Conservation (phyloP, 2,329 filamentous ascomycete genomes). For the Xylaria sp. region DNA sequence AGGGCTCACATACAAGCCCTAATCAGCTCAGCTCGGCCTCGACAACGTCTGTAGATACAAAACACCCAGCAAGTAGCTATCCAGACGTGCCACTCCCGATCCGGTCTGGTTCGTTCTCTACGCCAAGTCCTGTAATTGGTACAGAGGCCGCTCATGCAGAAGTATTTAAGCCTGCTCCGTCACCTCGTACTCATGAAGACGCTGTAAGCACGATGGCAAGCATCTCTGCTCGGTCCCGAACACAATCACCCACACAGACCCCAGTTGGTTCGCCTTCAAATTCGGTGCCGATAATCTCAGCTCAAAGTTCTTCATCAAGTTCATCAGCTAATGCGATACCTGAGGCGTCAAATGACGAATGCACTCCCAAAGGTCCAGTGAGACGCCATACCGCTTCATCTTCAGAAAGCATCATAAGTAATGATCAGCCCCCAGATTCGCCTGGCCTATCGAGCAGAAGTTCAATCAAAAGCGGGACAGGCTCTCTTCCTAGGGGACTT, state of each 20-base stretch:
- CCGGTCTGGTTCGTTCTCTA: slow-evolving; percentile 71
- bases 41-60: slow-evolving; percentile 62
- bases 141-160: slow-evolving; percentile 76
- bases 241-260: slow-evolving; percentile 42
- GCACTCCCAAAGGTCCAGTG: slow-evolving; percentile 41
- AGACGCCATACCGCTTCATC: slow-evolving; percentile 50
- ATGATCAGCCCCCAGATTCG: slow-evolving; percentile 37
- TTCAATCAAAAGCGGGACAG: slow-evolving; percentile 47
- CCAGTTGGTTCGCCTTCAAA: slow-evolving; percentile 46
- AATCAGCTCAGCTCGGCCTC: slow-evolving; percentile 54
- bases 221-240: slow-evolving; percentile 60
- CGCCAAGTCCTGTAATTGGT: slow-evolving; percentile 73
- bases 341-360: slow-evolving; percentile 36
- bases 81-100: slow-evolving; percentile 65
- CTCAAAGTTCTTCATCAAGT: slow-evolving; percentile 37
- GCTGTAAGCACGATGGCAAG: slow-evolving; percentile 72
- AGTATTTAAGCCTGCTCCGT: slow-evolving; percentile 66
- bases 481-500: slow-evolving; percentile 45
- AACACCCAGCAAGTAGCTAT: slow-evolving; percentile 53
- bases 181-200: slow-evolving; percentile 66
- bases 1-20: slow-evolving; percentile 48
- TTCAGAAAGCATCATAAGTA: slow-evolving; percentile 43
- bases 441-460: slow-evolving; percentile 43
- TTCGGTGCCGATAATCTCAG: slow-evolving; percentile 35
- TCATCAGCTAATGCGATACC: slow-evolving; percentile 45